Evolutionary conservation across 768 basidiomycete species (phyloP), one percentile per base, ranked within the genome.

Genomic region (Calocybe gangraenosa): DNA sequence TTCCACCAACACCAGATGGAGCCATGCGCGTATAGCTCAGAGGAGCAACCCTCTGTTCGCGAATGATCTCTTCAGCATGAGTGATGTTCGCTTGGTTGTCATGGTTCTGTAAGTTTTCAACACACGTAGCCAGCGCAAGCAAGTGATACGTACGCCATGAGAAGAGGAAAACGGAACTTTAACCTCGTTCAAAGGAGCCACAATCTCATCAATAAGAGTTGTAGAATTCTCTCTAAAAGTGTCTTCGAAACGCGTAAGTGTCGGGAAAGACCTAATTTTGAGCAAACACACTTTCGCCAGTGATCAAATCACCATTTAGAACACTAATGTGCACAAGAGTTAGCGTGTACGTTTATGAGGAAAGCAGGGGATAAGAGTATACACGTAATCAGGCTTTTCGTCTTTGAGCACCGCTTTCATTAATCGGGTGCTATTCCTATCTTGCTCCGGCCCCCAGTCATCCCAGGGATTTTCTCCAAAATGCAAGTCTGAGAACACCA

Each of bases 381-480:
- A 84, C 84, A 82, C 84, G 59, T 78, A 88, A 57, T 87, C 80
- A 0, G 86, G 85, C 21, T 66, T 64, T 61, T 88, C 85, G 38
- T 75, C 63, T 2, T 63, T 58, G 20, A 89, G 57, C 15, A 87
- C 68, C 1, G 53, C 64, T 17, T 73, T 67, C 77, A 85, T 84
- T 46, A 89, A 57, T 3, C 63, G 63, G 8, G 70, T 71, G 48
- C 82, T 87, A 34, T 84, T 82, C 19, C 65, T 59, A 49, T 89
- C 87, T 53, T 88, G 82, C 51, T 73, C 65, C 15, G 79, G 79
- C 0, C 86, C 84, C 78, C 81, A 83, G 7, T 48, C 59, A 42
- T 81, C 80, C 78, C 80, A 82, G 7, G 84, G 82, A 52, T 85
- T 82, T 62, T 88, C 86, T 20, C 87, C 86, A 49, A 74, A 87